These are phyloP conservation scores for Suillus subaureus DNA, from an alignment of 768 basidiomycete species.

Conservation along the genomic window DNA sequence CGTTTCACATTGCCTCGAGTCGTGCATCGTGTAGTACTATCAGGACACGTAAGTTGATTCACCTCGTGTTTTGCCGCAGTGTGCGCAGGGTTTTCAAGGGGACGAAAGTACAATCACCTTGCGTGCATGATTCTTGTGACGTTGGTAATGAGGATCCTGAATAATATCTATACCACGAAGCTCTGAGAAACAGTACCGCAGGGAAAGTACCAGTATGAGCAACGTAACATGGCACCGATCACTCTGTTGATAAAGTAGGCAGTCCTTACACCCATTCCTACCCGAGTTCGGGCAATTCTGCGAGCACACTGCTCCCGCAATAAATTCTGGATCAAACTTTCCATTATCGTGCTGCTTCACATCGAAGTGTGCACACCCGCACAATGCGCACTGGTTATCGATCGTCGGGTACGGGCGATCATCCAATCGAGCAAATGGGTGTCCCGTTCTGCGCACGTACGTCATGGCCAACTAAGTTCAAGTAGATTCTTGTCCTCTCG, in stretches of 20 bases:
- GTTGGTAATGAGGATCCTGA: background rate
- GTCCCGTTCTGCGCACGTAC: constrained; percentile 24
- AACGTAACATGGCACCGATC: background rate
- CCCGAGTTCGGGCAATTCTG: constrained; percentile 33
- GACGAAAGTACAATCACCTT: background rate
- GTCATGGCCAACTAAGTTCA: constrained; percentile 28
- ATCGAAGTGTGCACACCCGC: constrained; percentile 30
- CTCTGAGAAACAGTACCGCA: background rate
- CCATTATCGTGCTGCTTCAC: constrained; percentile 33
- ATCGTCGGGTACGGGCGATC: constrained; percentile 27
- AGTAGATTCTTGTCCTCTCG: constrained; percentile 29
- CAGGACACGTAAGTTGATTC: background rate
- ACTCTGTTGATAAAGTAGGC: constrained; percentile 23
- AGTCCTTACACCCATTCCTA: constrained; percentile 29
- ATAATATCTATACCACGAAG: background rate
- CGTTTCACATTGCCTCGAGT: background rate
- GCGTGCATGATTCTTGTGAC: background rate
- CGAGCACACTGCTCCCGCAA: constrained; percentile 32
- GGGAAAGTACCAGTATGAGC: background rate
- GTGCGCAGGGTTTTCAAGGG: background rate
- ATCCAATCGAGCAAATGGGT: constrained; percentile 30
- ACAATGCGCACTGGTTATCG: constrained; percentile 27
- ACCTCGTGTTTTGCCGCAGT: background rate
- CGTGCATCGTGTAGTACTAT: background rate
- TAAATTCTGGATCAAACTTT: constrained; percentile 27